phyloP scores from a whole-genome alignment of 257 asterid species.

The Solanum pinnatisectum region DNA sequence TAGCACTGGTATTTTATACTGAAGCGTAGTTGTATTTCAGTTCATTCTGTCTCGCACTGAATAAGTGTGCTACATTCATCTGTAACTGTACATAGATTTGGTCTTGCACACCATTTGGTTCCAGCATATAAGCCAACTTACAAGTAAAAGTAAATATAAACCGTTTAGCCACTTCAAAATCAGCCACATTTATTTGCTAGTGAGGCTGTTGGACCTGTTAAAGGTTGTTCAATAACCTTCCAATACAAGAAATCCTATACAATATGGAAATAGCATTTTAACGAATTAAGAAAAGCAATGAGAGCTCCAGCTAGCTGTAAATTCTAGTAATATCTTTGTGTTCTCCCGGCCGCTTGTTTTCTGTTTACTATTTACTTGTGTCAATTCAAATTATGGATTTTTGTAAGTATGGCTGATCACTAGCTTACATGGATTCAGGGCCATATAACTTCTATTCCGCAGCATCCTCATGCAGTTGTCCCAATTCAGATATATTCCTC shows the following conservation, averaged over 20 bases:
- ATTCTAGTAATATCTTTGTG: not conserved
- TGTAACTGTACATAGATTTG: not conserved
- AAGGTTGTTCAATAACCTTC: not conserved
- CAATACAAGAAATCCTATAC: not conserved
- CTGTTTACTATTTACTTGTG: not conserved
- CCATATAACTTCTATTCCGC: constrained; percentile 51
- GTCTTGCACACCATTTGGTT: not conserved
- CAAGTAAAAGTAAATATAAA: not conserved
- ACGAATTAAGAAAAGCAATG: not conserved
- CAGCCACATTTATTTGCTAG: not conserved
- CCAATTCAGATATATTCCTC: constrained; percentile 59
- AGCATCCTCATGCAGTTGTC: constrained; percentile 44
- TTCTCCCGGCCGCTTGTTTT: not conserved
- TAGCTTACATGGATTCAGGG: constrained; percentile 40
- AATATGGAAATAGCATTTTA: not conserved
- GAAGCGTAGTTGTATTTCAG: not conserved
- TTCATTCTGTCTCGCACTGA: not conserved
- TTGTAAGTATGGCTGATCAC: not conserved
- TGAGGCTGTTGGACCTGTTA: not conserved
- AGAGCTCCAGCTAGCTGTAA: not conserved
- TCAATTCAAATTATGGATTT: not conserved
- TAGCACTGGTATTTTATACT: not conserved
- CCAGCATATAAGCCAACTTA: not conserved
- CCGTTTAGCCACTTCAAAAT: not conserved
- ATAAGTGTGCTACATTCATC: not conserved